Conservation (phyloP, 2,329 filamentous ascomycete genomes). For the Emmonsia crescens region DNA sequence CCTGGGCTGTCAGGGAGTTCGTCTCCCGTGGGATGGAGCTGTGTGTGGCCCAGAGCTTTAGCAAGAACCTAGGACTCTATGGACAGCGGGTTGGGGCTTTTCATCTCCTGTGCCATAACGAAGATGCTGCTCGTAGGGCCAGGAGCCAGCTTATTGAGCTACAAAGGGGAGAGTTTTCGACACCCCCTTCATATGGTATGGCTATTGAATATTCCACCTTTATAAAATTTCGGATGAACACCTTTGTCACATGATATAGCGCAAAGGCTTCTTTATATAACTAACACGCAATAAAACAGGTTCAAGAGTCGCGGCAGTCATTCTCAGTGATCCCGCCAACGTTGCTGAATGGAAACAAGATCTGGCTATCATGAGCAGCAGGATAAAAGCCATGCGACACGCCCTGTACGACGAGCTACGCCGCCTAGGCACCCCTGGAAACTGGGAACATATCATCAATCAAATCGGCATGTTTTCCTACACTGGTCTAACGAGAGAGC, state of each 20-base stretch:
- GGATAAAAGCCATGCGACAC: conserved; percentile 84
- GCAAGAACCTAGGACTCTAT: conserved; percentile 68
- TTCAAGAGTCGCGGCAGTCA: conserved; percentile 16
- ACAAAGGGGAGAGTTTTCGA: conserved; percentile 85
- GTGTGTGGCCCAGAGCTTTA: conserved; percentile 48
- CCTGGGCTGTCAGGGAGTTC: conserved; percentile 83
- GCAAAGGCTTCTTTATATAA: not conserved
- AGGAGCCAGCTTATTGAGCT: conserved; percentile 77
- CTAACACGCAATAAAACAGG: conserved; percentile 6
- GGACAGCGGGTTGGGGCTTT: conserved; percentile 92
- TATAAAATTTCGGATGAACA: not conserved
- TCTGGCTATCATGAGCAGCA: conserved; percentile 79
- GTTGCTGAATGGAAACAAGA: conserved; percentile 87
- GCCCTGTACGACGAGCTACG: conserved; percentile 70
- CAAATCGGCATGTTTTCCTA: conserved; percentile 43
- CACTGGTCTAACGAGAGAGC: conserved; percentile 18
- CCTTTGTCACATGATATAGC: not conserved
- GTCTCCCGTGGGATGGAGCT: conserved; percentile 72
- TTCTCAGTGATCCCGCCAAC: conserved; percentile 66
- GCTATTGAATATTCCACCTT: not conserved
- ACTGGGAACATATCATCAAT: conserved; percentile 96
- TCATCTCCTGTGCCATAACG: conserved; percentile 43
- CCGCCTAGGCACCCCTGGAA: conserved; percentile 71
- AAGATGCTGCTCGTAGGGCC: conserved; percentile 48
- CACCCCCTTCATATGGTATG: conserved; percentile 71